phyloP scores from a whole-genome alignment of 179 eudicot genomes.

The Dionaea muscipula region DNA sequence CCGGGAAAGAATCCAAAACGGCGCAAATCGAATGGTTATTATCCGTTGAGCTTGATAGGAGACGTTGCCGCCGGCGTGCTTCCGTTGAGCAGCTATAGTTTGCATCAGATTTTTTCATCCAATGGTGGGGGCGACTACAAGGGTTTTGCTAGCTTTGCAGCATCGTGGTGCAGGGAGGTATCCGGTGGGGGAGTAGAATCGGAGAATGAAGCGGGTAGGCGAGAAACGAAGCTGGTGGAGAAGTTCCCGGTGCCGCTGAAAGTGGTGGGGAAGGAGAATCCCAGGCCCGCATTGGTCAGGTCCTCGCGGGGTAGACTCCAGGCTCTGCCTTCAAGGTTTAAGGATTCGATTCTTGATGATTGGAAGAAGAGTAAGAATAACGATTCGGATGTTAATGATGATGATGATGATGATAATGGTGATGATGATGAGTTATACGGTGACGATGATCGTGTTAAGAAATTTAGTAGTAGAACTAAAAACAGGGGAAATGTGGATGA shows the following conservation, averaged over 20 bases:
- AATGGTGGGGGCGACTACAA: constrained; percentile 14
- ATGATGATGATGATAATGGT: constrained; percentile 11
- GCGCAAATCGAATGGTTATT: constrained; percentile 27
- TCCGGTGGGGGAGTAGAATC: constrained; percentile 21
- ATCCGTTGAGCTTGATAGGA: constrained; percentile 55
- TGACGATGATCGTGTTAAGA: constrained; percentile 27
- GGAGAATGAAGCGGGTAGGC: constrained; percentile 17
- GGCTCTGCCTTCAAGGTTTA: constrained; percentile 82
- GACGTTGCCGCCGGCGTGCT: constrained; percentile 64
- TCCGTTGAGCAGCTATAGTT: constrained; percentile 30
- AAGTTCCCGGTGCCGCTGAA: constrained; percentile 14
- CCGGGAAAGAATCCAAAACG: constrained; percentile 3
- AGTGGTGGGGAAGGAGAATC: constrained; percentile 18
- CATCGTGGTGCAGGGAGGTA: constrained; percentile 22
- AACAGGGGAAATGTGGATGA: constrained; percentile 22
- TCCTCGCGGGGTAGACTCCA: constrained; percentile 86
- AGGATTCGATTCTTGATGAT: constrained; percentile 83
- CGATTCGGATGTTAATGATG: constrained; percentile 4
- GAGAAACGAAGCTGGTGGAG: constrained; percentile 12
- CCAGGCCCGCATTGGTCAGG: constrained; percentile 65
- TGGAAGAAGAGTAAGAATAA: constrained; percentile 56
- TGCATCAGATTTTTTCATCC: constrained; percentile 19
- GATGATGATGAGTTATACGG: constrained; percentile 13
- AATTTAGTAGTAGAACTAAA: constrained; percentile 12
- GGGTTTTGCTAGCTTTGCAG: constrained; percentile 16